Evolutionary conservation across 2,329 filamentous ascomycete species (phyloP).

Genomic region (Hymenoscyphus fructigenus): DNA sequence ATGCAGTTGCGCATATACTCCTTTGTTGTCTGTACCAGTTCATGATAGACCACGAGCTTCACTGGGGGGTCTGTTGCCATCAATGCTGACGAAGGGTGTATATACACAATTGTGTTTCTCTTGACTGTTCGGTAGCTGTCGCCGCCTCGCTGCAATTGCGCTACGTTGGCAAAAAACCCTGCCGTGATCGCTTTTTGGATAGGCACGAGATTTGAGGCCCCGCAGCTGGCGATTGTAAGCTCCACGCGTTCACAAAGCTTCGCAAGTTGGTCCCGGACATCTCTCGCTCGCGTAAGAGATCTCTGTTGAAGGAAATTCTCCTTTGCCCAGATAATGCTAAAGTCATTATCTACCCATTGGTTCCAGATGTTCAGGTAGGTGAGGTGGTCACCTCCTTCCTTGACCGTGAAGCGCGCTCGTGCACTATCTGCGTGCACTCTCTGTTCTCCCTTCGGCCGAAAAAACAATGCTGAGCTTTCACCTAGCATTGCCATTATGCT

Average conservation of each 20-base stretch:
- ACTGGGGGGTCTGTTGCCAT: slow-evolving; percentile 80
- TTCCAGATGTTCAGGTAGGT: slow-evolving; percentile 97
- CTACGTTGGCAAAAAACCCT: slow-evolving; percentile 93
- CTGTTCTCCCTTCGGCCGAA: slow-evolving; percentile 95
- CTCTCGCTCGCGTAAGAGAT: slow-evolving; percentile 82
- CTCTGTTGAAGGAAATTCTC: slow-evolving; percentile 97
- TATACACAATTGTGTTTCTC: slow-evolving; percentile 89
- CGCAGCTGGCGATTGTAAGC: slow-evolving; percentile 78
- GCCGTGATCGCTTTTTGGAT: slow-evolving; percentile 86
- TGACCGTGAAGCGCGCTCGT: slow-evolving; percentile 95
- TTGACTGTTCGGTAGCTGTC: slow-evolving; percentile 95
- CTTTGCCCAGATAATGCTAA: slow-evolving; percentile 86
- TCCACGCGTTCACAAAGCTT: slow-evolving; percentile 93
- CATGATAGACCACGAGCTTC: slow-evolving; percentile 94
- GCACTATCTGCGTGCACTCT: slow-evolving; percentile 86
- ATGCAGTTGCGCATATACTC: slow-evolving; percentile 98
- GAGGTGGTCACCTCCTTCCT: slow-evolving; percentile 80
- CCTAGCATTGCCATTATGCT: slow-evolving; percentile 94
- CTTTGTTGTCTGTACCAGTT: slow-evolving; percentile 86
- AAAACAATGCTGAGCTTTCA: slow-evolving; percentile 75
- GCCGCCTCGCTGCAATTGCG: slow-evolving; percentile 67
- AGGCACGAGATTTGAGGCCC: slow-evolving; percentile 73
- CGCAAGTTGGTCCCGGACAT: slow-evolving; percentile 87
- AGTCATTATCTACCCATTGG: slow-evolving; percentile 84
- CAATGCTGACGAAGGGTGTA: slow-evolving; percentile 86